Percentiles rank a stretch among this genome's conserved stretches.
phyloP scores from a whole-genome alignment of 1,284 basidiomycete species.

The Puccinia triticina region DNA sequence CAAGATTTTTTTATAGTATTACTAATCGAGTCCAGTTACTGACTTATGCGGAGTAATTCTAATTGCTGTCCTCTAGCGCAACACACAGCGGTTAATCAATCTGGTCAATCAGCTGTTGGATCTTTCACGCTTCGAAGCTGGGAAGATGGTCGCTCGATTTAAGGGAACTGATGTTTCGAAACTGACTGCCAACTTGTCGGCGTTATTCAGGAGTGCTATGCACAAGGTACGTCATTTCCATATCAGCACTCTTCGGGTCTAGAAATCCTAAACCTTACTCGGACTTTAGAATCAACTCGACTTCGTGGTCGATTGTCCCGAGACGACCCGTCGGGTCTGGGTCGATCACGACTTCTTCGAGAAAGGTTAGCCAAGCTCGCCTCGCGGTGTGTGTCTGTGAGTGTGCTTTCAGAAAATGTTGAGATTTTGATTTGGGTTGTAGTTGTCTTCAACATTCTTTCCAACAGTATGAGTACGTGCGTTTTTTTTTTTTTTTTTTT shows the following conservation, averaged over 20 bases:
- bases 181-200: slow-evolving; percentile 30
- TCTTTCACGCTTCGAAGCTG: slow-evolving; percentile 48
- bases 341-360: slow-evolving; percentile 50
- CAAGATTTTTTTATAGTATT: not conserved
- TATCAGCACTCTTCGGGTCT: not conserved
- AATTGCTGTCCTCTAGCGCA: slow-evolving; percentile 4
- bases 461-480: slow-evolving; percentile 49
- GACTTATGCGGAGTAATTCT: not conserved
- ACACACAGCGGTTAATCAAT: slow-evolving; percentile 50
- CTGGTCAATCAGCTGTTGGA: slow-evolving; percentile 49
- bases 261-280: not conserved
- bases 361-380: slow-evolving; percentile 26
- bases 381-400: not conserved
- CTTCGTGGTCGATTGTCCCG: slow-evolving; percentile 46
- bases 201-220: slow-evolving; percentile 46
- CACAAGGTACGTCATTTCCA: slow-evolving; percentile 2
- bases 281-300: slow-evolving; percentile 24
- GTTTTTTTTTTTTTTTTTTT: not conserved
- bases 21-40: not conserved
- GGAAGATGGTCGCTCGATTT: slow-evolving; percentile 44
- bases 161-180: slow-evolving; percentile 36
- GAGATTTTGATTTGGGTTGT: slow-evolving; percentile 8
- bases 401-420: slow-evolving; percentile 6
- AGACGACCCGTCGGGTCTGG: slow-evolving; percentile 26
- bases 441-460: slow-evolving; percentile 49